Conservation (phyloP, 116 monocot species). For the Phalaenopsis hybrid region DNA sequence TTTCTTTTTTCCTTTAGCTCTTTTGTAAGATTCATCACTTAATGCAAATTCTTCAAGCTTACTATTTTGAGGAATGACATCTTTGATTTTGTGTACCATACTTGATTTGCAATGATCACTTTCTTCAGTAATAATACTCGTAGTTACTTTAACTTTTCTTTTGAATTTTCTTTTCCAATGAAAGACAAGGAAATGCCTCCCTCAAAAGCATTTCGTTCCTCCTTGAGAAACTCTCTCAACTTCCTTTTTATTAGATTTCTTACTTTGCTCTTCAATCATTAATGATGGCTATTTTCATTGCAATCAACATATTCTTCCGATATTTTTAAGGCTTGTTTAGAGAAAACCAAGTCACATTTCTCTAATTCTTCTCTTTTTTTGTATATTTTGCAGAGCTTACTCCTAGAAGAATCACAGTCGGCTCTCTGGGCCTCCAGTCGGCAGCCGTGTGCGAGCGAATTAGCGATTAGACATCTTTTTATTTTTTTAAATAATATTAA, state of each 20-base stretch:
- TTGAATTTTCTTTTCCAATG: slow-evolving; percentile 7
- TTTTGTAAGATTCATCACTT: neutral
- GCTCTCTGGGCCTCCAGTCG: slow-evolving; percentile 72
- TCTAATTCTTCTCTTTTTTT: slow-evolving; percentile 66
- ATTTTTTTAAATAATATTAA: too few relatives aligned
- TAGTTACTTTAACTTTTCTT: neutral
- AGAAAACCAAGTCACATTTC: slow-evolving; percentile 29
- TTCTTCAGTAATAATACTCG: neutral
- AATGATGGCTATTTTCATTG: neutral
- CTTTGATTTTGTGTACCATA: neutral
- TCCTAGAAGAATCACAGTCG: slow-evolving; percentile 59
- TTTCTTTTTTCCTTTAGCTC: neutral
- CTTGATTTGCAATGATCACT: neutral
- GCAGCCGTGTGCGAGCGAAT: too few relatives aligned
- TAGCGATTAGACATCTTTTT: too few relatives aligned
- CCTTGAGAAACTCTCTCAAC: slow-evolving; percentile 55
- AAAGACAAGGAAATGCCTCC: slow-evolving; percentile 21
- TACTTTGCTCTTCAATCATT: slow-evolving; percentile 12
- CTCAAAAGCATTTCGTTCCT: slow-evolving; percentile 52
- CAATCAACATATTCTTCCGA: slow-evolving; percentile 38
- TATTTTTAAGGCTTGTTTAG: slow-evolving; percentile 49
- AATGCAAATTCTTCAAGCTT: neutral
- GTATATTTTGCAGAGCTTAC: slow-evolving; percentile 49
- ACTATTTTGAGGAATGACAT: neutral
- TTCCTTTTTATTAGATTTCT: slow-evolving; percentile 36